phyloP scores from a whole-genome alignment of 345 rosid species.

The Populus nigra region DNA sequence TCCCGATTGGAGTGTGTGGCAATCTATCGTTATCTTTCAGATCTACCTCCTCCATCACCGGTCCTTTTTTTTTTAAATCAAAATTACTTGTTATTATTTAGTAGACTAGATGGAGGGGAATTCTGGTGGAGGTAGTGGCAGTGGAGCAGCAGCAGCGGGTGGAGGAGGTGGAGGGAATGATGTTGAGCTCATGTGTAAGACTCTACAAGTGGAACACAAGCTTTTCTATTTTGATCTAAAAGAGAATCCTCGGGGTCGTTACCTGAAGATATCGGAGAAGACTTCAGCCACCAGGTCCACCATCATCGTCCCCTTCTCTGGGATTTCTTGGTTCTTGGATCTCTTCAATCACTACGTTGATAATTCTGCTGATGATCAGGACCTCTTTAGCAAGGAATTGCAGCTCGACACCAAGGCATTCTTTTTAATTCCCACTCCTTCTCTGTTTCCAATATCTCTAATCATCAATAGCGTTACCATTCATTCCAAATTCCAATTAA shows the following conservation, averaged over 20 bases:
- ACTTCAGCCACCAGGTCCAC: slow-evolving; percentile 99
- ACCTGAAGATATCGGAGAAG: slow-evolving; percentile 94
- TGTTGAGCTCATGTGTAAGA: slow-evolving; percentile 91
- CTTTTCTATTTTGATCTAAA: slow-evolving; percentile 96
- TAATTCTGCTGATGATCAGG: slow-evolving; percentile 67
- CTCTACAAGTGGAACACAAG: slow-evolving; percentile 93
- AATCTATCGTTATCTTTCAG: background rate
- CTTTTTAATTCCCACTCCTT: background rate
- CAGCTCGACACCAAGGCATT: slow-evolving; percentile 93
- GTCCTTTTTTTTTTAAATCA: background rate
- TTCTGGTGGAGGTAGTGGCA: slow-evolving; percentile 30
- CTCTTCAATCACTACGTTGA: slow-evolving; percentile 93
- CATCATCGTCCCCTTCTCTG: slow-evolving; percentile 92
- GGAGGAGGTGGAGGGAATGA: slow-evolving; percentile 50
- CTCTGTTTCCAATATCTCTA: background rate
- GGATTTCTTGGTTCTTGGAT: slow-evolving; percentile 97
- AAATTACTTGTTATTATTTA: background rate
- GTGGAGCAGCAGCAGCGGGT: slow-evolving; percentile 37
- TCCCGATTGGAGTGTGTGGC: background rate
- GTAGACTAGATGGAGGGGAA: slow-evolving; percentile 50
- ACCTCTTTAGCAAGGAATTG: slow-evolving; percentile 87
- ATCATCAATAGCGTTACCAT: background rate
- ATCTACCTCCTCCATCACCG: background rate
- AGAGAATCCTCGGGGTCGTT: slow-evolving; percentile 94
- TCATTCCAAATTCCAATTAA: background rate